Evolutionary conservation across 306 rosid genomes (phyloP).

Genomic region (Biancaea sappan): DNA sequence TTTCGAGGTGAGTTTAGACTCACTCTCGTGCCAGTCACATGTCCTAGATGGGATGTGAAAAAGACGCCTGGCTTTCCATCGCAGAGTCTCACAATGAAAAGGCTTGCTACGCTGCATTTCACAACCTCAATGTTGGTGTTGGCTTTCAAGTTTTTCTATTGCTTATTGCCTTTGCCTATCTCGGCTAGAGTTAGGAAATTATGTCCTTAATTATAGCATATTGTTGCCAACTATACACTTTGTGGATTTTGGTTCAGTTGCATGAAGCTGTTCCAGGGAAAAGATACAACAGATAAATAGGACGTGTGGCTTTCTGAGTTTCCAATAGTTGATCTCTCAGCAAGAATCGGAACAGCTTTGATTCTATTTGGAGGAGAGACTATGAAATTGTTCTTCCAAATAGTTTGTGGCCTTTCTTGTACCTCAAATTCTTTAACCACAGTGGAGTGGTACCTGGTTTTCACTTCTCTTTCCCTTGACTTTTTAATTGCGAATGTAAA

Average conservation of each 20-base stretch:
- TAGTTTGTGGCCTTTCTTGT: slow-evolving; percentile 90
- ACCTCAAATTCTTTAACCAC: slow-evolving; percentile 91
- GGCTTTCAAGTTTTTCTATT: slow-evolving; percentile 91
- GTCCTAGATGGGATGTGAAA: no score
- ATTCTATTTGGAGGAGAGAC: slow-evolving; percentile 98
- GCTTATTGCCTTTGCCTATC: slow-evolving; percentile 92
- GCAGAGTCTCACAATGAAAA: slow-evolving; percentile 96
- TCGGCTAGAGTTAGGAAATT: slow-evolving; percentile 99
- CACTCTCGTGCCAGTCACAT: no score
- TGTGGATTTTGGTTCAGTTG: slow-evolving; percentile 97
- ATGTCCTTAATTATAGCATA: slow-evolving; percentile 88
- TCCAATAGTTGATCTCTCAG: slow-evolving; percentile 91
- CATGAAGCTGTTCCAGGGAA: slow-evolving; percentile 99
- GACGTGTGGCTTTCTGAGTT: slow-evolving; percentile 98
- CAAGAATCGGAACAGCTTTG: slow-evolving; percentile 97
- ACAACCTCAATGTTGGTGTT: slow-evolving; percentile 96
- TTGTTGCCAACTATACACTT: slow-evolving; percentile 92
- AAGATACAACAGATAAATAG: slow-evolving; percentile 98
- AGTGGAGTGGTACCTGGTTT: slow-evolving; percentile 97
- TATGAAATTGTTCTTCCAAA: slow-evolving; percentile 93
- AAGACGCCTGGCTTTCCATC: slow-evolving; percentile 99
- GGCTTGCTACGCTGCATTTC: slow-evolving; percentile 96
- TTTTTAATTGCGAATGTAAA: no score
- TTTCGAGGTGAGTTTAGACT: no score
- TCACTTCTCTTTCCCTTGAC: slow-evolving; percentile 90